Percentiles rank a stretch among this genome's conserved stretches.
Evolutionary conservation across 2,329 filamentous ascomycete genomes (phyloP).

Genomic region (Cladophialophora immunda): DNA sequence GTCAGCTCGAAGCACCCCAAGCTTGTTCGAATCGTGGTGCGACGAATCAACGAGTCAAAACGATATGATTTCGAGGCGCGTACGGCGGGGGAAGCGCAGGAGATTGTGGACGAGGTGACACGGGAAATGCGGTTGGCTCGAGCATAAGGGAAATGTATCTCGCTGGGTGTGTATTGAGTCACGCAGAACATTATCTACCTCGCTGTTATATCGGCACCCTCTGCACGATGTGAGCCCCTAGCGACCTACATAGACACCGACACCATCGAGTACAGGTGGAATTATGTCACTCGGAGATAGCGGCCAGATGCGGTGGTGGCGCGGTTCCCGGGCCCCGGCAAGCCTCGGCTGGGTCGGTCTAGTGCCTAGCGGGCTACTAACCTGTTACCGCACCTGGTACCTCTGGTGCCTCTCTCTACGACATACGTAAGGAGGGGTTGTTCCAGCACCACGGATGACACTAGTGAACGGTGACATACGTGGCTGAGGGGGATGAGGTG

Average conservation of each 20-base stretch:
- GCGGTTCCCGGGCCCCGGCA: constrained; percentile 4
- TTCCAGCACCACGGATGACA: background rate
- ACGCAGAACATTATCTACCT: background rate
- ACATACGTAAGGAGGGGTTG: background rate
- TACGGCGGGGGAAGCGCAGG: constrained; percentile 64
- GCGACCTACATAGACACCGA: too few relatives aligned
- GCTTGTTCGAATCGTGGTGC: constrained; percentile 69
- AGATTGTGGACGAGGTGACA: constrained; percentile 71
- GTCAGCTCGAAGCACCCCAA: constrained; percentile 71
- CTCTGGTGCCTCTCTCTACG: constrained; percentile 1
- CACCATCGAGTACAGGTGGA: background rate
- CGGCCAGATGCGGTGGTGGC: background rate
- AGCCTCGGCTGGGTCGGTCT: background rate
- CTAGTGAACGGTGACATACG: constrained; percentile 29
- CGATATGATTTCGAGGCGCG: constrained; percentile 72
- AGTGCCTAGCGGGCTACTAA: background rate
- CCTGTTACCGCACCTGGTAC: background rate
- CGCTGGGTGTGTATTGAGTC: background rate
- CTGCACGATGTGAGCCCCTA: background rate
- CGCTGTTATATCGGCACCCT: background rate
- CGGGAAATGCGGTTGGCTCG: constrained; percentile 58
- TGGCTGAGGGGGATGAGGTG: constrained; percentile 28
- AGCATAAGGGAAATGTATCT: constrained; percentile 45
- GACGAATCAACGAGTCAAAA: constrained; percentile 69
- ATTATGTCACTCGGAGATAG: background rate